These are phyloP conservation scores for Kwoniella europaea DNA, from an alignment of 768 basidiomycete genomes.

Conservation along the genomic window DNA sequence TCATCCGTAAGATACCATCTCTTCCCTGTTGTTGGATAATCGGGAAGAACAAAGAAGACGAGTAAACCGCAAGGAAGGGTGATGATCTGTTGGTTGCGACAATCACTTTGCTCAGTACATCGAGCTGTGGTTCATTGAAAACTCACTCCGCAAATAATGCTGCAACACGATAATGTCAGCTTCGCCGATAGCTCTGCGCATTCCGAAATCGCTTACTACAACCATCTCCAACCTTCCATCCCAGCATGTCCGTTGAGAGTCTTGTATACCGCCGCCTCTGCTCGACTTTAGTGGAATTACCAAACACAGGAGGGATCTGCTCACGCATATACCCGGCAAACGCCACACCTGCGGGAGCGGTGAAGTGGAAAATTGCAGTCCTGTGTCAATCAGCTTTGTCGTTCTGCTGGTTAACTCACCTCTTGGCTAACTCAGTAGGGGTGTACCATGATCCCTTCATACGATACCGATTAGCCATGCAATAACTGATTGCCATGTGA, in stretches of 20 bases:
- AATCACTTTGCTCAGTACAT: too few species aligned
- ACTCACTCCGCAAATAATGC: conserved; percentile 13
- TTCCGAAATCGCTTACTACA: conserved; percentile 16
- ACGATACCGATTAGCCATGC: not conserved
- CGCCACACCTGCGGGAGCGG: conserved; percentile 13
- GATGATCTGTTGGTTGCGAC: conserved; percentile 4
- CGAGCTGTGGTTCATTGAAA: not conserved
- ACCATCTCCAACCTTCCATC: conserved; percentile 41
- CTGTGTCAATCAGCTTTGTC: conserved; percentile 2
- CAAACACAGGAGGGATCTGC: not conserved
- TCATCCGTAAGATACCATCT: conserved; percentile 38
- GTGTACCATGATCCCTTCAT: conserved; percentile 31
- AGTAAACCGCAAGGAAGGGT: conserved; percentile 16
- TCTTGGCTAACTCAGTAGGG: conserved; percentile 34
- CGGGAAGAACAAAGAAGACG: conserved; percentile 36
- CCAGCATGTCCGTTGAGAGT: conserved; percentile 30
- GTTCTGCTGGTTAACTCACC: not conserved
- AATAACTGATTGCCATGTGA: not conserved
- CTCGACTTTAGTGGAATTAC: not conserved
- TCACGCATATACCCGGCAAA: conserved; percentile 29
- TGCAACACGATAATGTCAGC: not conserved
- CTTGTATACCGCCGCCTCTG: conserved; percentile 33
- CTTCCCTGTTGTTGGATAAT: conserved; percentile 30
- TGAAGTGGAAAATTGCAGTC: conserved; percentile 28
- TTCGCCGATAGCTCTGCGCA: not conserved